Evolutionary conservation across 495 filamentous ascomycete species (phyloP), one percentile per base, ranked within the genome.

Genomic region (Lasiosphaeria miniovina): DNA sequence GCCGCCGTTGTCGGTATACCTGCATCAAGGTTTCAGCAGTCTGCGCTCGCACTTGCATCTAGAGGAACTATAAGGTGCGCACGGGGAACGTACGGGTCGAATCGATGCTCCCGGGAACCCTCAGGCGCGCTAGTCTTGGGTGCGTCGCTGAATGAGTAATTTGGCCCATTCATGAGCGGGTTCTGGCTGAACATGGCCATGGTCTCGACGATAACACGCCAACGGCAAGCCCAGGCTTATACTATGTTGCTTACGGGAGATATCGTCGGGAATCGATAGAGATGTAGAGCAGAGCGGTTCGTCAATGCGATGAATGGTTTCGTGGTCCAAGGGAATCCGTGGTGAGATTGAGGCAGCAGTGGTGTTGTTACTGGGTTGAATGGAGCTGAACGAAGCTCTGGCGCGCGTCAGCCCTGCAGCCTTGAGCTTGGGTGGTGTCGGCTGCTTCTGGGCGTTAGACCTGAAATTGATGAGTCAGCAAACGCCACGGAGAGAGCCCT

Each of bases 1-100:
- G 65, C 94, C 94, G 62, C 94, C 94, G 70, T 98, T 98, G 78
- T 98, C 94, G 64, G 94, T 92, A 70, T 98, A 98, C 63, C 90
- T 95, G 70, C n/a, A 73, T 4, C 11, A 1, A 24, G 6, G 32
- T 6, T n/a, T 51, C 32, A 40, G 46, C 35, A 32, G 17, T 12
- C n/a, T 12, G 15, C 52, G 32, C 14, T 9, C 3, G n/a, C n/a
- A 33, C 4, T 24, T 10, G 36, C 36, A 6, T n/a, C 31, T 15
- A 24, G 17, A 17, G 15, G 14, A 17, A 43, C 7, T 15, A 12
- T 15, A 36, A 10, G 50, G 32, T 52, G 50, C 17, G 31, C 11
- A 53, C 6, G 50, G 41, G 49, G 4, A 55, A n/a, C 84, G 71
- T 84, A 97, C 94, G 94, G 94, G 74, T 97, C 92, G 77, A 98